These are phyloP conservation scores for Apiospora hydei DNA, from an alignment of 2,329 filamentous ascomycete genomes.

Conservation along the genomic window DNA sequence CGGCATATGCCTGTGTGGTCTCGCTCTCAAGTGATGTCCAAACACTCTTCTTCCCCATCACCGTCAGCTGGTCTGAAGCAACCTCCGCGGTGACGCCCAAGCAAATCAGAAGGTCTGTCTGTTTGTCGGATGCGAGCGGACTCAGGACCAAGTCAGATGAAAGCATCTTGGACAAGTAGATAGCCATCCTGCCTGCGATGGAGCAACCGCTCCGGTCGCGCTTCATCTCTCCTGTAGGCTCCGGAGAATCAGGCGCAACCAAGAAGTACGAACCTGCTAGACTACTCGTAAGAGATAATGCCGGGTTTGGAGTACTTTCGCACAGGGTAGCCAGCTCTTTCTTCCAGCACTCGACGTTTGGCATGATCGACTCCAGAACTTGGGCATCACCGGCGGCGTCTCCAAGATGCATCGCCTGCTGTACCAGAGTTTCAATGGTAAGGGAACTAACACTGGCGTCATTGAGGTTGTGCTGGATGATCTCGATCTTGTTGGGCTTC, in stretches of 20 bases:
- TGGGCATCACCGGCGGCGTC: slow-evolving; percentile 42
- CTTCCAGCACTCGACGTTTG: slow-evolving; percentile 70
- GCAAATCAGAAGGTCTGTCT: slow-evolving; percentile 59
- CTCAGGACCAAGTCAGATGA: slow-evolving; percentile 48
- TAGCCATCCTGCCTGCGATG: slow-evolving; percentile 75
- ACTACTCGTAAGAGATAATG: slow-evolving; percentile 76
- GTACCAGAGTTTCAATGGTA: slow-evolving; percentile 59
- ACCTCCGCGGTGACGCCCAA: slow-evolving; percentile 60
- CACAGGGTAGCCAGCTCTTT: slow-evolving; percentile 65
- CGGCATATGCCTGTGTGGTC: slow-evolving; percentile 48
- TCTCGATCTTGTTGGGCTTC: slow-evolving; percentile 54
- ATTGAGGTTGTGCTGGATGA: slow-evolving; percentile 64
- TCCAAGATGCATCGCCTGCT: slow-evolving; percentile 53
- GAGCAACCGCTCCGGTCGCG: slow-evolving; percentile 76
- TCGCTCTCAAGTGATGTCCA: slow-evolving; percentile 52
- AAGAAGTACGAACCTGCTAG: slow-evolving; percentile 76
- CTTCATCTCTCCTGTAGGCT: slow-evolving; percentile 30
- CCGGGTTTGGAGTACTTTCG: slow-evolving; percentile 59
- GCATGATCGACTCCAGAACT: slow-evolving; percentile 59
- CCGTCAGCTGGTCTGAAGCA: slow-evolving; percentile 61
- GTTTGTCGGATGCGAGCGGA: slow-evolving; percentile 49
- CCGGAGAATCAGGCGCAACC: slow-evolving; percentile 45
- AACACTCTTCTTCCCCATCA: slow-evolving; percentile 51
- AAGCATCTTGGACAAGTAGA: slow-evolving; percentile 71
- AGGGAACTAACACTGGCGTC: slow-evolving; percentile 56